A percentile compares a stretch with the other conserved stretches of the same genome.
Evolutionary conservation across 352 stramenopile species (phyloP).

Genomic region (Phytophthora idaei): DNA sequence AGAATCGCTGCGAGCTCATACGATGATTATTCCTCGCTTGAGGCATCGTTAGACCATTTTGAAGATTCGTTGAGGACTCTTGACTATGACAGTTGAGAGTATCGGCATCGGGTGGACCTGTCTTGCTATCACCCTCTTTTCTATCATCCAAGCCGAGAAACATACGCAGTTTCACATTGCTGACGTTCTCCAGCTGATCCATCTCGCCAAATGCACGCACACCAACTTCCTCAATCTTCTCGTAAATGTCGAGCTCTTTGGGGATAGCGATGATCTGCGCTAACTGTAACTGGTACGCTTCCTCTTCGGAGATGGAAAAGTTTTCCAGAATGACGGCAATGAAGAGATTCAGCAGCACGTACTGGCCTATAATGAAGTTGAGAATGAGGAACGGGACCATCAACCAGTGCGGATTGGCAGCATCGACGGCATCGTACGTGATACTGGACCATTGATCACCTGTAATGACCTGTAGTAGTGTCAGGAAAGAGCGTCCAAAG

Average conservation of each 20-base stretch:
- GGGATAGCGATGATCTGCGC: slow-evolving; percentile 83
- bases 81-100: not conserved
- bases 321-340: slow-evolving; percentile 88
- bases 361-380: slow-evolving; percentile 79
- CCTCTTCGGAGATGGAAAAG: slow-evolving; percentile 81
- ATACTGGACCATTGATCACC: slow-evolving; percentile 82
- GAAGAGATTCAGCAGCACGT: slow-evolving; percentile 84
- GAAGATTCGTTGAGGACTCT: not conserved
- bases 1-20: slow-evolving; percentile 5
- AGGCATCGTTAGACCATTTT: slow-evolving; percentile 7
- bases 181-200: slow-evolving; percentile 81
- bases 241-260: slow-evolving; percentile 83
- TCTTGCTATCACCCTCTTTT: slow-evolving; percentile 17
- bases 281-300: slow-evolving; percentile 84
- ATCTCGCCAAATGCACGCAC: slow-evolving; percentile 80
- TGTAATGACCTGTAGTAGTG: slow-evolving; percentile 79
- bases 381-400: slow-evolving; percentile 79
- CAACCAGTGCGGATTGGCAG: slow-evolving; percentile 64
- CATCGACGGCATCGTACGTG: slow-evolving; percentile 74
- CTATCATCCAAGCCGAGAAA: slow-evolving; percentile 70
- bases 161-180: slow-evolving; percentile 80
- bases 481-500: slow-evolving; percentile 73
- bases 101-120: not conserved
- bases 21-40: slow-evolving; percentile 17
- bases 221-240: slow-evolving; percentile 81